Evolutionary conservation across 306 rosid species (phyloP).

Genomic region (Glycine latifolia): DNA sequence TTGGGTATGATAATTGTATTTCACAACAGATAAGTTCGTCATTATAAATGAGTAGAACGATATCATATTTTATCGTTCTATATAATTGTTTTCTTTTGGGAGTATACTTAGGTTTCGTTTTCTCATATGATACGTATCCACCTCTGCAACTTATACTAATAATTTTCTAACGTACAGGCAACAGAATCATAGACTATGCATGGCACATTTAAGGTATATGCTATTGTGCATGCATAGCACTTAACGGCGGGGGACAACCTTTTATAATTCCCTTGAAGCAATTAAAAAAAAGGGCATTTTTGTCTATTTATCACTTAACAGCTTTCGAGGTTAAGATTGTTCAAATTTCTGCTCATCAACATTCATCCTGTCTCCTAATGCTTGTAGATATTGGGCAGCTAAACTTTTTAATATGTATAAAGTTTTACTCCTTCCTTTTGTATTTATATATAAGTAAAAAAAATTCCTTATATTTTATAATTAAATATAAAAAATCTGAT

Average conservation of each 20-base stretch:
- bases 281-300: background rate
- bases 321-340: background rate
- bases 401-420: background rate
- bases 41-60: background rate
- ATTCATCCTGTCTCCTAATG: background rate
- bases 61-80: background rate
- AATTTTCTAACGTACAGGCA: background rate
- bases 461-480: no score
- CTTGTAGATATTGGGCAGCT: background rate
- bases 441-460: no score
- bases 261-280: background rate
- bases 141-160: background rate
- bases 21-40: background rate
- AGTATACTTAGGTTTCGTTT: background rate
- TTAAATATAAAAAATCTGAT: no score
- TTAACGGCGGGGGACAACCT: background rate
- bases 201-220: slow-evolving; percentile 17
- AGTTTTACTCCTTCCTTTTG: no score
- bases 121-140: background rate
- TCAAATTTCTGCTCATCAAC: background rate
- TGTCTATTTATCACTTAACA: background rate
- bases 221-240: background rate
- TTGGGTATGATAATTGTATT: background rate
- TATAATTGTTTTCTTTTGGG: background rate
- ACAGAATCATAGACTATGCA: background rate